Percentiles rank a stretch among this genome's conserved stretches.
These are phyloP conservation scores for Hanseniaspora uvarum DNA, from an alignment of 1,139 yeast species.

Conservation along the genomic window DNA sequence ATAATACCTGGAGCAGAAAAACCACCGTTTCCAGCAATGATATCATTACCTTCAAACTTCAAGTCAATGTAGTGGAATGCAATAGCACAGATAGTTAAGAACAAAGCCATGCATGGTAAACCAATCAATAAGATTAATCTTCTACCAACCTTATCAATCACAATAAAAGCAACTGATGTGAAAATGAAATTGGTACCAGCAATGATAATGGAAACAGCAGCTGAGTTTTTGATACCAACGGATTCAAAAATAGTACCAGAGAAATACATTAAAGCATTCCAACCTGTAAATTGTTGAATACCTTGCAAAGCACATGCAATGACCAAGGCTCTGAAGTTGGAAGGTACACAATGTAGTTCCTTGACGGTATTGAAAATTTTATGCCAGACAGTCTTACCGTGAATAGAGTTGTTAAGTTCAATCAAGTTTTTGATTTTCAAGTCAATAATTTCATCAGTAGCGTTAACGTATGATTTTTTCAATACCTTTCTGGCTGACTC, in stretches of 20 bases:
- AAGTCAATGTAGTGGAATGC: slow-evolving; percentile 77
- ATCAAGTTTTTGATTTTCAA: slow-evolving; percentile 52
- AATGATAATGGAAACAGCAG: slow-evolving; percentile 85
- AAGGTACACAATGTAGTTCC: slow-evolving; percentile 62
- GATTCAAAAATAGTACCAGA: slow-evolving; percentile 81
- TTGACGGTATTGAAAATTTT: slow-evolving; percentile 55
- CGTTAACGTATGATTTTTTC: slow-evolving; percentile 45
- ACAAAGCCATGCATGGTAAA: slow-evolving; percentile 66
- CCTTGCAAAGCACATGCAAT: slow-evolving; percentile 91
- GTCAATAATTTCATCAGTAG: slow-evolving; percentile 48
- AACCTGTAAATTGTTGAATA: slow-evolving; percentile 90
- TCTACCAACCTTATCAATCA: slow-evolving; percentile 79
- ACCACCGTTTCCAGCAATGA: slow-evolving; percentile 36
- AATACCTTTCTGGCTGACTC: slow-evolving; percentile 61
- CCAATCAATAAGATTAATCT: slow-evolving; percentile 65
- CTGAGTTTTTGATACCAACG: slow-evolving; percentile 74
- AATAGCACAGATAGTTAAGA: slow-evolving; percentile 70
- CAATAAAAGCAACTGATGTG: slow-evolving; percentile 69
- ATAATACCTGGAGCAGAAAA: slow-evolving; percentile 79
- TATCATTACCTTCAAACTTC: slow-evolving; percentile 42
- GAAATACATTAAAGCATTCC: slow-evolving; percentile 89
- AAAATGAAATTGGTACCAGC: slow-evolving; percentile 88
- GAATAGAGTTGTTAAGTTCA: slow-evolving; percentile 49
- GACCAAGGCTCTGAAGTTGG: slow-evolving; percentile 76
- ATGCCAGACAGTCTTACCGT: slow-evolving; percentile 45